Percentiles rank a stretch among this genome's conserved stretches.
Evolutionary conservation across 164 flowering plant genomes (phyloP).

Genomic region (Piper longum): DNA sequence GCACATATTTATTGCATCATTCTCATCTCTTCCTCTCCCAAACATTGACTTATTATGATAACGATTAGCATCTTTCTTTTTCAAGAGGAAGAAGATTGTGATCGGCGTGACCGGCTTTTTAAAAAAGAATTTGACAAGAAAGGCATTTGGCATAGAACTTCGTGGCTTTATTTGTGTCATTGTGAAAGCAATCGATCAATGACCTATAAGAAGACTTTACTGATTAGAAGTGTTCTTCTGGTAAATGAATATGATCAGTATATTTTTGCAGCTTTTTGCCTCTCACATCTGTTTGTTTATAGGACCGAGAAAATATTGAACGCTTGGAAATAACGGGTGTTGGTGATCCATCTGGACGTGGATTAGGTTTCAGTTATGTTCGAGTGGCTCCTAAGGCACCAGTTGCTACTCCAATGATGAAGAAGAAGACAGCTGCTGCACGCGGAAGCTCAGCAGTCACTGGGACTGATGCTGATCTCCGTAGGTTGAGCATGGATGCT

Average conservation of each 20-base stretch:
- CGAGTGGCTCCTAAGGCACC: slow-evolving; percentile 82
- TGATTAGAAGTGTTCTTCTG: no score
- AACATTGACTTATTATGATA: no score
- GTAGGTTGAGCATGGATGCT: slow-evolving; percentile 97
- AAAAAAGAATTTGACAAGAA: no score
- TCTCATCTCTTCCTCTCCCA: no score
- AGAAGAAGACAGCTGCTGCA: slow-evolving; percentile 57
- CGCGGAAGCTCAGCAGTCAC: slow-evolving; percentile 74
- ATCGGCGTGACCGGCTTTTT: no score
- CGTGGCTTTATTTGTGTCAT: no score
- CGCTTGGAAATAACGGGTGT: slow-evolving; percentile 96
- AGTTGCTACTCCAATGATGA: slow-evolving; percentile 42
- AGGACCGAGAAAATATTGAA: slow-evolving; percentile 91
- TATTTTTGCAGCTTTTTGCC: neutral
- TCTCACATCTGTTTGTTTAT: slow-evolving; percentile 6
- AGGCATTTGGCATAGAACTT: no score
- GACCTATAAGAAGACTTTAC: no score
- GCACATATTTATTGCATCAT: no score
- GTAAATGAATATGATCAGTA: neutral
- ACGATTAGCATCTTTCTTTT: no score
- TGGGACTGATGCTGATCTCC: slow-evolving; percentile 98
- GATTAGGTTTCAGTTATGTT: slow-evolving; percentile 94
- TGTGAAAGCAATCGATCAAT: no score
- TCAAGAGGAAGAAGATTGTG: no score
- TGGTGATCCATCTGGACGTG: slow-evolving; percentile 99